Base-by-base conservation (phyloP, 305 asterid genomes). In the Fraxinus platypoda region DNA sequence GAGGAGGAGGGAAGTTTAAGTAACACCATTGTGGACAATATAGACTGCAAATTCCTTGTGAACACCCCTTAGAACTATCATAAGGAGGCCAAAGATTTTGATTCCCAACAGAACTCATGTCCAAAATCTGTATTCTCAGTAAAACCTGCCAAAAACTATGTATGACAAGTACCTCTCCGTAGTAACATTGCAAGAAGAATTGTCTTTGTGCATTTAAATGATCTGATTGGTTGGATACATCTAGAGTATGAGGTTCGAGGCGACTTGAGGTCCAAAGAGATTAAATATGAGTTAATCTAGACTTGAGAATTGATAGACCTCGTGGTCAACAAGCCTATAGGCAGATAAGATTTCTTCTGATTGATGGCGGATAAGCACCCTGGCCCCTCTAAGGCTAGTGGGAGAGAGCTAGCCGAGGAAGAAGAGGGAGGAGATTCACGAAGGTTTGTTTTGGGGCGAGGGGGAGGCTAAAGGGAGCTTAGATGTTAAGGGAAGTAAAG, bases 21-120 rank as follows among this genome's bases (percentile, higher is more conserved):
- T 91, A 87, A 86, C 97, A 93, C 85, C 87, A 91, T 66, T 90
- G 95, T 12, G 95, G 93, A 80, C 97, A 93, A 80, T 87, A 88
- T 19, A 87, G 74, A 86, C 88, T 91, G 89, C 97, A 93, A 4
- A 93, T 79, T 25, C 85, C 90, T 71, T 77, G 79, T 37, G 97
- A 88, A 49, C 97, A 93, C 12, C 91, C 95, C 33, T 68, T 88
- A 57, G 84, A 77, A 76, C 81, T 82, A 52, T 85, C 76, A 73
- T 89, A 88, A 0, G 93, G 91, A 64, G 88, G 75, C 94, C 91
- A 92, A 1, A 93, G 81, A 84, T 82, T 87, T 46, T 83, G 89
- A 46, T 85, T 87, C 0, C 84, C 90, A 6, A 71, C 81, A 1
- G 92, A 82, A 17, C 87, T 87, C 92, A 89, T 89, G 31, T 76